These are phyloP conservation scores for Penicillium chermesinum DNA, from an alignment of 495 filamentous ascomycete genomes.

Conservation along the genomic window DNA sequence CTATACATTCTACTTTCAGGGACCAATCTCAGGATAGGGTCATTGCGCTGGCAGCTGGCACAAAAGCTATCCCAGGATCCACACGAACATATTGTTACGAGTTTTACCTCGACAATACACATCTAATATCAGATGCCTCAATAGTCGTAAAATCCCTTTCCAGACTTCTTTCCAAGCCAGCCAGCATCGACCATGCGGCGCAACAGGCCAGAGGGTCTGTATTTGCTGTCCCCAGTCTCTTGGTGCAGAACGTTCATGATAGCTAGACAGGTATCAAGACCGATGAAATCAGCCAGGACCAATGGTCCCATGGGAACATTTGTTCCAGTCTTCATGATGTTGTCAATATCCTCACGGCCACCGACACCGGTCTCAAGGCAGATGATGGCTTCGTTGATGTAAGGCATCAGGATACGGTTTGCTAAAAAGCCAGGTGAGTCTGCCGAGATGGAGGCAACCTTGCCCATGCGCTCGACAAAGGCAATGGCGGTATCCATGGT, in stretches of 20 bases:
- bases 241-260: constrained; percentile 96
- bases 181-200: constrained; percentile 96
- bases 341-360: constrained; percentile 82
- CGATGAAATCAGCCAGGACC: constrained; percentile 93
- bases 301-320: constrained; percentile 98
- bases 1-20: too few species aligned
- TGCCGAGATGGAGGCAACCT: constrained; percentile 77
- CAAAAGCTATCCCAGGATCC: not conserved
- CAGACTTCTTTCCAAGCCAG: constrained; percentile 96
- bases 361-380: constrained; percentile 94
- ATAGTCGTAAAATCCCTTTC: constrained; percentile 95
- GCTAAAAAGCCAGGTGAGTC: constrained; percentile 94
- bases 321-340: constrained; percentile 98
- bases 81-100: too few species aligned
- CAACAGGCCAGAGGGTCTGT: constrained; percentile 78
- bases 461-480: constrained; percentile 89
- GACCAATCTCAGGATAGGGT: too few species aligned
- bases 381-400: constrained; percentile 97
- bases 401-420: constrained; percentile 97
- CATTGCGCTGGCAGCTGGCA: too few species aligned
- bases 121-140: constrained; percentile 12
- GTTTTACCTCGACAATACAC: constrained; percentile 9
- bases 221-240: constrained; percentile 93
- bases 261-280: constrained; percentile 89
- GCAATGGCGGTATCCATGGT: constrained; percentile 80